phyloP scores from a whole-genome alignment of 257 asterid genomes.

The Solanum verrucosum region DNA sequence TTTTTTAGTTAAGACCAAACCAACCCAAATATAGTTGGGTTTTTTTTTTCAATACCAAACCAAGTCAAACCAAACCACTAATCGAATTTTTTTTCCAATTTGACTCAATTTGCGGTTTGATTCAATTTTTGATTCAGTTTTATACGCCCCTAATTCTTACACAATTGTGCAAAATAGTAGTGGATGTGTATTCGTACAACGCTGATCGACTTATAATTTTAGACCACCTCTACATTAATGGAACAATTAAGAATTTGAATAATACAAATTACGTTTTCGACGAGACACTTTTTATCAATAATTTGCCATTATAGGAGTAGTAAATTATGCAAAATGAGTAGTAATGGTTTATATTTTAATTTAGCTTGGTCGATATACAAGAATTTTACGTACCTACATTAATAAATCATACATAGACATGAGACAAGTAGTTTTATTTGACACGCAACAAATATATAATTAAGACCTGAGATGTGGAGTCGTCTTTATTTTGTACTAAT shows the following conservation, averaged over 20 bases:
- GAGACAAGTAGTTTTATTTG: background rate
- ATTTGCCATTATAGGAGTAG: background rate
- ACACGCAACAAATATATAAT: background rate
- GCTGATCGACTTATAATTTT: background rate
- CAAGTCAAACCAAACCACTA: too few relatives aligned
- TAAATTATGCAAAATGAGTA: background rate
- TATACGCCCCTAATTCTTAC: too few relatives aligned
- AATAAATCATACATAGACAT: background rate
- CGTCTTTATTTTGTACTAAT: background rate
- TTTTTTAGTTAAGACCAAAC: too few relatives aligned
- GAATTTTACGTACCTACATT: background rate
- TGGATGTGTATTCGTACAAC: background rate
- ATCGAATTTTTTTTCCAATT: too few relatives aligned
- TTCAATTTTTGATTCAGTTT: too few relatives aligned
- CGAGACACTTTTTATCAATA: too few relatives aligned
- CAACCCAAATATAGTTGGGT: too few relatives aligned
- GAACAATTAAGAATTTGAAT: background rate
- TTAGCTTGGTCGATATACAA: background rate
- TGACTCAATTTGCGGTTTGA: too few relatives aligned
- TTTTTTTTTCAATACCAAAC: too few relatives aligned
- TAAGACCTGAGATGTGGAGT: background rate
- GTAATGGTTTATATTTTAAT: too few relatives aligned
- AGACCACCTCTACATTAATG: background rate
- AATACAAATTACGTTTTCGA: too few relatives aligned
- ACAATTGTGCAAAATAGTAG: background rate